Conservation (phyloP, 352 stramenopile species). For the Pythium aquatile region DNA sequence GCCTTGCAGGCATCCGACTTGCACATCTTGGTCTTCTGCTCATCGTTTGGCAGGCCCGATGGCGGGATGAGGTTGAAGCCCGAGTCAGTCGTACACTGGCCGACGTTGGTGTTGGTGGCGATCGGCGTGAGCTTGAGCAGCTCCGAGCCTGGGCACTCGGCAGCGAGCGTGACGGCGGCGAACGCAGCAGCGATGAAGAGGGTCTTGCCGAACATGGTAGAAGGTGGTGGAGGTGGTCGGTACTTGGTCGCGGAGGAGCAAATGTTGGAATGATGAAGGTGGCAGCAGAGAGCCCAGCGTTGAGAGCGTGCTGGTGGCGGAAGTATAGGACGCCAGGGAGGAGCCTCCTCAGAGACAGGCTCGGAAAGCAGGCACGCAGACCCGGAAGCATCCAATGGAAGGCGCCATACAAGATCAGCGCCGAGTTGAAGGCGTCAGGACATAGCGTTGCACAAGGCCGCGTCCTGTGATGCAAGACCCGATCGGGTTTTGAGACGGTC, state of each 20-base stretch:
- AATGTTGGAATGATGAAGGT: not conserved
- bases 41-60: slow-evolving; percentile 18
- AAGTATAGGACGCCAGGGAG: not conserved
- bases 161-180: slow-evolving; percentile 7
- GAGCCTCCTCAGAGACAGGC: not conserved
- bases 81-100: slow-evolving; percentile 9
- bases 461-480: not conserved
- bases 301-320: not conserved
- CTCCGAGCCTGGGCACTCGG: slow-evolving; percentile 10
- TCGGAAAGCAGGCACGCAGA: not conserved
- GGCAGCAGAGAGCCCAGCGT: not conserved
- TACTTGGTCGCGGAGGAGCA: not conserved
- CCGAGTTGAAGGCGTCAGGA: slow-evolving; percentile 1
- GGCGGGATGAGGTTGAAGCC: slow-evolving; percentile 24
- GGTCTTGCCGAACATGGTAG: slow-evolving; percentile 20
- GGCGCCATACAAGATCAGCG: not conserved
- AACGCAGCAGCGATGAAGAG: slow-evolving; percentile 6
- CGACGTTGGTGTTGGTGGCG: slow-evolving; percentile 5
- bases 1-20: slow-evolving; percentile 2
- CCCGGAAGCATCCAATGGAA: not conserved
- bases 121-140: slow-evolving; percentile 17
- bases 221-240: slow-evolving; percentile 2
- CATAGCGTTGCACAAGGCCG: not conserved
- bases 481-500: not conserved
- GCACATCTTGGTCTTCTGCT: slow-evolving; percentile 23